phyloP scores from a whole-genome alignment of 169 alveolate genomes.

The Plasmodium cynomolgi region DNA sequence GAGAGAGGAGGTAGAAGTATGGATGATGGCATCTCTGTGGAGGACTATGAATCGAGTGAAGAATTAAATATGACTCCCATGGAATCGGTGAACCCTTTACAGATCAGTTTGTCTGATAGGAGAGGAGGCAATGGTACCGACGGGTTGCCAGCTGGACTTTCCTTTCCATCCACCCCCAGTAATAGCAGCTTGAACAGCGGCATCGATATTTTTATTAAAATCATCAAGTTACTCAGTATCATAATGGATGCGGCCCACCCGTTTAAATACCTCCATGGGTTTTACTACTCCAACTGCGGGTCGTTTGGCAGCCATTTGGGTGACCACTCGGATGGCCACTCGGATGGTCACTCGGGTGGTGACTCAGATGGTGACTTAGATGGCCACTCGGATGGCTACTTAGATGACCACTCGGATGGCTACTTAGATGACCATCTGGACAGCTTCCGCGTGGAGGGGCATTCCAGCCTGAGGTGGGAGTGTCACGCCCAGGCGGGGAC shows the following conservation, averaged over 20 bases:
- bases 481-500: neutral
- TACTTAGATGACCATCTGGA: too few species aligned
- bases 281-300: conserved; percentile 20
- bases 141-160: neutral
- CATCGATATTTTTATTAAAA: conserved; percentile 40
- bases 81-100: neutral
- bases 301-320: neutral
- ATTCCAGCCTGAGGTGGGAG: too few species aligned
- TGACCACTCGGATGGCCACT: neutral
- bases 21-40: conserved; percentile 27
- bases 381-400: too few species aligned
- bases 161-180: neutral
- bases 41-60: conserved; percentile 33
- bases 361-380: neutral
- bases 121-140: neutral
- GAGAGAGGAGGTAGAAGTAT: neutral
- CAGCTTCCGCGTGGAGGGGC: too few species aligned
- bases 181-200: conserved; percentile 5
- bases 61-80: neutral
- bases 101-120: neutral
- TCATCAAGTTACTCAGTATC: conserved; percentile 34
- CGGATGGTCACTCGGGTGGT: neutral
- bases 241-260: conserved; percentile 28
- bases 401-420: too few species aligned
- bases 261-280: conserved; percentile 25